phyloP scores from a whole-genome alignment of 1,284 basidiomycete genomes.

The Pseudozyma hubeiensis region DNA sequence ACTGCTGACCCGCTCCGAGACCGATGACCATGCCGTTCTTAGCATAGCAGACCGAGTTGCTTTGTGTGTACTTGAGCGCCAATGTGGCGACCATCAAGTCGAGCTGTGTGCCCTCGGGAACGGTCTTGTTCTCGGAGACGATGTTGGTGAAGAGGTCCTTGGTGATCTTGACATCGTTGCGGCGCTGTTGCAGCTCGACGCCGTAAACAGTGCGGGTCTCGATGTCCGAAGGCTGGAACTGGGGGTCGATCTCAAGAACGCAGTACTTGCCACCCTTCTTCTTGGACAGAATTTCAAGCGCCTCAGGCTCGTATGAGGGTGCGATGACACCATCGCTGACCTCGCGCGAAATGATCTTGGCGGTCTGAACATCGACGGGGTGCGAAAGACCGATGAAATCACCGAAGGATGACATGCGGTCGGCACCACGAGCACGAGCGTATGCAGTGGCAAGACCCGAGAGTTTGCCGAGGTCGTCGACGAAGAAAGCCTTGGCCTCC shows the following conservation, averaged over 20 bases:
- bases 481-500: constrained; percentile 95
- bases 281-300: constrained; percentile 89
- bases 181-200: constrained; percentile 86
- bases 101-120: constrained; percentile 58
- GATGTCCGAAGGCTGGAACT: constrained; percentile 68
- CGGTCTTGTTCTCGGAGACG: constrained; percentile 85
- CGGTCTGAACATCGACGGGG: constrained; percentile 91
- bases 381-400: constrained; percentile 97
- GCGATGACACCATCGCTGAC: constrained; percentile 98
- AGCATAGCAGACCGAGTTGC: constrained; percentile 97
- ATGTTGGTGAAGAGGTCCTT: constrained; percentile 84
- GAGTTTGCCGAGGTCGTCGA: constrained; percentile 90
- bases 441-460: constrained; percentile 92
- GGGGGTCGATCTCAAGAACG: constrained; percentile 75
- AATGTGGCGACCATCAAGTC: constrained; percentile 78
- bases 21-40: constrained; percentile 93
- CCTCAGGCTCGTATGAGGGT: constrained; percentile 88
- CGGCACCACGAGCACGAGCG: constrained; percentile 94
- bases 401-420: constrained; percentile 99
- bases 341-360: constrained; percentile 94
- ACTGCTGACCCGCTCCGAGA: constrained; percentile 97
- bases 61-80: constrained; percentile 98
- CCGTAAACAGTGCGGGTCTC: constrained; percentile 98
- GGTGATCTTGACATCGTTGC: constrained; percentile 92
- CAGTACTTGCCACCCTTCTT: constrained; percentile 99